phyloP scores from a whole-genome alignment of 1,284 basidiomycete species.

The Cryptococcus floricola region DNA sequence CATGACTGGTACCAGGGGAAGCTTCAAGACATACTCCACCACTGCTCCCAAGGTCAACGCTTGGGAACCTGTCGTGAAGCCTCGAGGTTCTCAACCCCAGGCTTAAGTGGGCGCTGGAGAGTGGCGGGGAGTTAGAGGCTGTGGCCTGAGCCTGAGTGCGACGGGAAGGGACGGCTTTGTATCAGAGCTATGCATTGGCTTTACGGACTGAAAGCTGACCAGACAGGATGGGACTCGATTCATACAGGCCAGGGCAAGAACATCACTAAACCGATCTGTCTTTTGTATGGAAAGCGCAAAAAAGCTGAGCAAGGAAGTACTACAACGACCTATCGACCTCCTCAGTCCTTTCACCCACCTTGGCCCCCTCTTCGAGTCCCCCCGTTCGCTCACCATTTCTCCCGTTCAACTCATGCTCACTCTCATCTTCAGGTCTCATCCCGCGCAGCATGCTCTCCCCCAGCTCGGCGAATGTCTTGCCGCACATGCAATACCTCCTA shows the following conservation, averaged over 20 bases:
- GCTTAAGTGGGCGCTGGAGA: not conserved
- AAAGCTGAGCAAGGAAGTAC: no score
- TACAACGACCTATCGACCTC: not conserved
- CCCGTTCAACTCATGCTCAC: conserved; percentile 11
- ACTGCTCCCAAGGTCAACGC: conserved; percentile 70
- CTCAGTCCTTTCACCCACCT: not conserved
- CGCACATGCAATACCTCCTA: conserved; percentile 32
- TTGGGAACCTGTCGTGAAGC: conserved; percentile 73
- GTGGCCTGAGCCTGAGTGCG: not conserved
- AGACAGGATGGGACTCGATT: not conserved
- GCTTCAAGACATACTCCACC: conserved; percentile 83
- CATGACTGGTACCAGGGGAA: conserved; percentile 83
- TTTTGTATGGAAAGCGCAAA: no score
- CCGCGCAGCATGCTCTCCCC: conserved; percentile 30
- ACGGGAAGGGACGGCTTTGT: not conserved
- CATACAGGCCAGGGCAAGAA: no score
- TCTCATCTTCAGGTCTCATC: conserved; percentile 19
- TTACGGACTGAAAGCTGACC: not conserved
- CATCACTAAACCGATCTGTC: no score
- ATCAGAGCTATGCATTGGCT: not conserved
- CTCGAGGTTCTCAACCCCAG: conserved; percentile 19
- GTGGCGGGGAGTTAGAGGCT: not conserved
- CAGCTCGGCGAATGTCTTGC: conserved; percentile 34
- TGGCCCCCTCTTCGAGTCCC: not conserved
- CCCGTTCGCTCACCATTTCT: not conserved